Base-by-base conservation (phyloP, 371 early-diverging fungal species). In the Apophysomyces elegans region DNA sequence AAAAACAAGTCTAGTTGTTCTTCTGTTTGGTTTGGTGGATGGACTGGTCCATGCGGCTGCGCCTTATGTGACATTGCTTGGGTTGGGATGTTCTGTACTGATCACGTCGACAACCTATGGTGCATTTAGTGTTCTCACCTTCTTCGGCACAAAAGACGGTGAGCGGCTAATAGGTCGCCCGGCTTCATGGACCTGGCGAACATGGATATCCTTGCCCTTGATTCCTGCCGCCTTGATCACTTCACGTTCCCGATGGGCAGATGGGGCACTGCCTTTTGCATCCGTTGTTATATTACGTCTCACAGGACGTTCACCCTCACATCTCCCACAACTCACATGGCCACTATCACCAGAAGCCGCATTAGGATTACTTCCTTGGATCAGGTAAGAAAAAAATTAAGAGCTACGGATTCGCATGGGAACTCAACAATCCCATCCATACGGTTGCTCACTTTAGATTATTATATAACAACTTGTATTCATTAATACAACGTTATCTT, bases 101-200 rank as follows among this genome's bases (percentile, higher is more conserved):
- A 80, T 88, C 56, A 82, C 84, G 11, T 80, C 84, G 37, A 84
- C 88, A 11, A 87, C 89, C 2, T 88, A 86, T 67, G 90, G 90
- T 8, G 91, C 91, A 7, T 88, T 86, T 54, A 84, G 90, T 7
- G 86, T 91, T 37, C 68, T 91, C 69, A 84, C 88, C 8, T 76
- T 91, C 16, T 87, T 89, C 64, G 93, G 93, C 11, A 69, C 82
- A 5, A 74, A 74, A 14, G 88, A 91, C 39, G 89, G 91, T 35
- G 85, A 87, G 62, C 71, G 84, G 54, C 65, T 93, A 11, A 73
- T 93, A 37, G 87, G 90, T 2, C 72, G 81, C 18, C 82, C 88
- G 1, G 78, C 81, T 4, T 64, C 76, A 9, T 88, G 90, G 91
- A 80, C 86, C 9, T 89, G 87, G 80, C 78, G 86, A 36, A 84